Conservation (phyloP, 441 rosid genomes). For the Hura crepitans region DNA sequence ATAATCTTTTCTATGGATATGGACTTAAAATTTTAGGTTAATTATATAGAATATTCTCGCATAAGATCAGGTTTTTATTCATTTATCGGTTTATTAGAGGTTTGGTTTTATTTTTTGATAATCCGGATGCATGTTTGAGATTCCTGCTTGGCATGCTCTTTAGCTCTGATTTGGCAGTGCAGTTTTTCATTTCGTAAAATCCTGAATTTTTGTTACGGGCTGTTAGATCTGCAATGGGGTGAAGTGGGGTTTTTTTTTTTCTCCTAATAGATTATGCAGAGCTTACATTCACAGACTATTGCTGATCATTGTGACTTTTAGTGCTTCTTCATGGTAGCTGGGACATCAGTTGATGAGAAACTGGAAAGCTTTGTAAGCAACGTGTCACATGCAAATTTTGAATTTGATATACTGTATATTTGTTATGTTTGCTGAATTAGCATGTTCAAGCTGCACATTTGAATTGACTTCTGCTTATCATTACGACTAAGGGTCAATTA, state of each 20-base stretch:
- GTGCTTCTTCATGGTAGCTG: not conserved
- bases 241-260: too few relatives aligned
- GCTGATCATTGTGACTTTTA: not conserved
- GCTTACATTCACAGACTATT: not conserved
- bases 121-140: not conserved
- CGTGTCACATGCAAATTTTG: not conserved
- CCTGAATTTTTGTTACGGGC: not conserved
- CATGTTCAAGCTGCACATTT: conserved; percentile 1
- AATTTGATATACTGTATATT: not conserved
- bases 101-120: not conserved
- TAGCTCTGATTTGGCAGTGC: too few relatives aligned
- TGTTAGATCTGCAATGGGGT: too few relatives aligned
- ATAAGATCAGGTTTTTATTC: not conserved
- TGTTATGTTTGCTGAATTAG: not conserved
- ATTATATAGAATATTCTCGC: not conserved
- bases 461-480: not conserved
- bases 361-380: not conserved
- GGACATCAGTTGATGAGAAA: not conserved
- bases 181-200: too few relatives aligned
- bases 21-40: not conserved
- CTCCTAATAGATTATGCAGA: too few relatives aligned
- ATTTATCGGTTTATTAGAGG: not conserved
- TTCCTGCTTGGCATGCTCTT: not conserved
- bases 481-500: not conserved
- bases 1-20: not conserved